Conservation (phyloP, 2,329 filamentous ascomycete genomes). For the Fusarium devonianum region DNA sequence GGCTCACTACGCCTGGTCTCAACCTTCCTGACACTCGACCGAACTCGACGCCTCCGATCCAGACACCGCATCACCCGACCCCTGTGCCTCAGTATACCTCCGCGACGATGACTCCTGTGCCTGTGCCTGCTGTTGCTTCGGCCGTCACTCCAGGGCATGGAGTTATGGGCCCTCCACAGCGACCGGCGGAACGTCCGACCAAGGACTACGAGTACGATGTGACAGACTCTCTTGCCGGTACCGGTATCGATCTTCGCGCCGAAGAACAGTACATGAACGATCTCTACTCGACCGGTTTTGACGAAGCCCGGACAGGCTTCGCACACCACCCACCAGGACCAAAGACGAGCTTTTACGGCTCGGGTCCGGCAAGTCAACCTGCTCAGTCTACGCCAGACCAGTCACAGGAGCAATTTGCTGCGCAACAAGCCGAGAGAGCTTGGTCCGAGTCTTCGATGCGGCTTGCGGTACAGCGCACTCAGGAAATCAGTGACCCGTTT, state of each 20-base stretch:
- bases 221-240: conserved; percentile 82
- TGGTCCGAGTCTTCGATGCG: conserved; percentile 71
- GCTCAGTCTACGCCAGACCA: conserved; percentile 54
- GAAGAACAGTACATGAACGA: conserved; percentile 84
- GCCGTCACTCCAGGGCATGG: conserved; percentile 40
- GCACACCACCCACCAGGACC: conserved; percentile 59
- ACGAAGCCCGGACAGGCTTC: conserved; percentile 61
- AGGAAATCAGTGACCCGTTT: conserved; percentile 78
- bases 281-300: conserved; percentile 63
- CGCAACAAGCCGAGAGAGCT: conserved; percentile 69
- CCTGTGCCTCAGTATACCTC: conserved; percentile 40
- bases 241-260: conserved; percentile 85
- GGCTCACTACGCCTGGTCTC: conserved; percentile 44
- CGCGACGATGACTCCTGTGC: conserved; percentile 37
- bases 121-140: conserved; percentile 35
- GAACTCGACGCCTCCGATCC: conserved; percentile 44
- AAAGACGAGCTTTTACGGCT: conserved; percentile 68
- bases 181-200: conserved; percentile 66
- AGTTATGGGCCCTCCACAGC: conserved; percentile 66
- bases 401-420: conserved; percentile 69
- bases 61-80: conserved; percentile 42
- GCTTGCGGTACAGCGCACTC: conserved; percentile 66
- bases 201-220: conserved; percentile 75
- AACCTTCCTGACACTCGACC: conserved; percentile 48
- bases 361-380: conserved; percentile 71